Evolutionary conservation across 306 rosid genomes (phyloP).

Genomic region (Abrus pulchellus): DNA sequence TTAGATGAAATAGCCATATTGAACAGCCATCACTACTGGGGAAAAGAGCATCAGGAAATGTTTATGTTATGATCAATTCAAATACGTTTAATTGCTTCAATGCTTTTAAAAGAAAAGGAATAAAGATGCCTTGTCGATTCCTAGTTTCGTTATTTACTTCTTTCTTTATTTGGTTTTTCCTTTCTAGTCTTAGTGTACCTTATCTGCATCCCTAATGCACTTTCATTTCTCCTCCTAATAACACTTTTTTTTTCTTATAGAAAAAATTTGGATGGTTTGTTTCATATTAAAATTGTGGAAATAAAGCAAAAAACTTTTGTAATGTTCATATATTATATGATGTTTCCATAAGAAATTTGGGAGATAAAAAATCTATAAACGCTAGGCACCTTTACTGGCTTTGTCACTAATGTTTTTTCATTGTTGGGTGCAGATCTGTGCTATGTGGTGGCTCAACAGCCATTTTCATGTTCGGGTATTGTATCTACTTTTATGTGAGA

Average conservation of each 20-base stretch:
- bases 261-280: constrained; percentile 11
- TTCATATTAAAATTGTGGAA: neutral
- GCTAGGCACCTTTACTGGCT: constrained; percentile 5
- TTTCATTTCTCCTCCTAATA: neutral
- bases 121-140: constrained; percentile 3
- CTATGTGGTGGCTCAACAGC: constrained; percentile 82
- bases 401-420: constrained; percentile 20
- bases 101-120: neutral
- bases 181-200: neutral
- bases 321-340: neutral
- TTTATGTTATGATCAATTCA: constrained; percentile 5
- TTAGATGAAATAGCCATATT: constrained; percentile 12
- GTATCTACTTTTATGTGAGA: constrained; percentile 71
- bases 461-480: constrained; percentile 74
- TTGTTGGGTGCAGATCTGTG: constrained; percentile 74
- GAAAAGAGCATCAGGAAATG: neutral
- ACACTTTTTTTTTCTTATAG: neutral
- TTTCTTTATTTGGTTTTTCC: neutral
- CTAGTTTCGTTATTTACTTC: constrained; percentile 1
- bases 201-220: neutral
- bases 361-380: neutral
- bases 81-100: constrained; percentile 13
- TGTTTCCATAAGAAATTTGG: constrained; percentile 10
- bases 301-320: neutral
- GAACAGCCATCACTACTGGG: neutral